Evolutionary conservation across 495 filamentous ascomycete species (phyloP), one percentile per base, ranked within the genome.

Genomic region (Usnea hakonensis): DNA sequence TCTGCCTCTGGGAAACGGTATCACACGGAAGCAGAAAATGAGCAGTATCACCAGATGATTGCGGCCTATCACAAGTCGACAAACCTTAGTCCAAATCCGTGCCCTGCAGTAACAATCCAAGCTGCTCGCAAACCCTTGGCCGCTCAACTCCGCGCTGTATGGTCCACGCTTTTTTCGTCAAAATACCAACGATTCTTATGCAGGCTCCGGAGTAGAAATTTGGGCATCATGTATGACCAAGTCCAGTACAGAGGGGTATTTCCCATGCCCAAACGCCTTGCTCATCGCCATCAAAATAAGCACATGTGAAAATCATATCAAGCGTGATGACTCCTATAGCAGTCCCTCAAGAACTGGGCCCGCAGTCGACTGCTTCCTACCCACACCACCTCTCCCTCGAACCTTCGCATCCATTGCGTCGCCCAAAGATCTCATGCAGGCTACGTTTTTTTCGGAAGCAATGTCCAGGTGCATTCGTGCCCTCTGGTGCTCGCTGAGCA

Each of bases 401-500:
- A 64, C 55, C 21, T 68, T 40, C 33, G 59, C 62, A 40, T 85
- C 80, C 37, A 79, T 78, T 67, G 86, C 69, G 62, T 77, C 72
- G 43, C 78, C 80, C 65, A 88, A 86, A 62, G 83, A 80, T 63
- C 78, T 68, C 44, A 93, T 76, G 46, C 78, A 81, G 30, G 79
- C 72, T 61, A 79, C 76, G 70, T 95, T 90, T 67, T 79, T 76
- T 57, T 87, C 87, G 35, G 78, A 80, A 0, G 82, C 83, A 10
- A 82, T 72, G 41, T 79, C 73, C 90, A 89, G 95, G 63, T 83
- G 79, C 65, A 80, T 76, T 35, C 84, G 73, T 2, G 90, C 81
- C 36, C 68, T 71, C 52, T 78, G 76, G 69, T 93, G 88, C 71
- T 90, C 80, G 67, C 85, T 79, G 32, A 90, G 68, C 10, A 78